phyloP scores from a whole-genome alignment of 768 basidiomycete genomes.

The Cystobasidium onofrii region DNA sequence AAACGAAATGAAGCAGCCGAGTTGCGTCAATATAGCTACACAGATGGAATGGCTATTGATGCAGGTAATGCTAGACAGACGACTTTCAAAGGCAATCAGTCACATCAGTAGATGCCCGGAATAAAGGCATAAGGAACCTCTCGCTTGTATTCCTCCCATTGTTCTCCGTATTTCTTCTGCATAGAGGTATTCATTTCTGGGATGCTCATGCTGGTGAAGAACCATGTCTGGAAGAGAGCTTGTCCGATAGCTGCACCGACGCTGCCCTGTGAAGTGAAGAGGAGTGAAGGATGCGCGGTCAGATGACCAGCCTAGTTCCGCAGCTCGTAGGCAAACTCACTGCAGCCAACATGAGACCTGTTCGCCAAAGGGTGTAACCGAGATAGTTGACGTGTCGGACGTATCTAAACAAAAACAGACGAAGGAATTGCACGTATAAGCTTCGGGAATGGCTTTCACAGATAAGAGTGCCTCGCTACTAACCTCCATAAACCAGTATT shows the following conservation, averaged over 20 bases:
- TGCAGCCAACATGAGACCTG: slow-evolving; percentile 37
- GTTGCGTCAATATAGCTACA: too few relatives aligned
- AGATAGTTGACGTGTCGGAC: slow-evolving; percentile 41
- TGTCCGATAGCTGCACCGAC: slow-evolving; percentile 31
- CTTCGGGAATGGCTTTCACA: too few relatives aligned
- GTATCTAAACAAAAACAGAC: slow-evolving; percentile 23
- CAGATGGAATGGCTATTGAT: background rate
- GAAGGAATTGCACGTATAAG: background rate
- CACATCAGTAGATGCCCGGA: slow-evolving; percentile 35
- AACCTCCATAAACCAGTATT: slow-evolving; percentile 18
- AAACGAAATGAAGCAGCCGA: too few relatives aligned
- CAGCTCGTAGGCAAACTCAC: slow-evolving; percentile 4
- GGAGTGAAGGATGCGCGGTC: too few relatives aligned
- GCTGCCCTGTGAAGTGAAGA: slow-evolving; percentile 16
- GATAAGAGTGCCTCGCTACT: too few relatives aligned
- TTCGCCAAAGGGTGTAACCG: slow-evolving; percentile 38
- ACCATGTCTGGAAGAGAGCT: slow-evolving; percentile 27
- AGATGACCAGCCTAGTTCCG: too few relatives aligned
- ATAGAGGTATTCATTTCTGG: slow-evolving; percentile 31
- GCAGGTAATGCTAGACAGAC: background rate
- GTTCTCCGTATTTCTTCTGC: background rate
- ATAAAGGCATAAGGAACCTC: slow-evolving; percentile 39
- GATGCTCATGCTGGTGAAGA: slow-evolving; percentile 30
- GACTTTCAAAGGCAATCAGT: background rate
- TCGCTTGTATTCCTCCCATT: slow-evolving; percentile 34